Base-by-base conservation (phyloP, 208 protist genomes). In the Blechomonas ayalai region DNA sequence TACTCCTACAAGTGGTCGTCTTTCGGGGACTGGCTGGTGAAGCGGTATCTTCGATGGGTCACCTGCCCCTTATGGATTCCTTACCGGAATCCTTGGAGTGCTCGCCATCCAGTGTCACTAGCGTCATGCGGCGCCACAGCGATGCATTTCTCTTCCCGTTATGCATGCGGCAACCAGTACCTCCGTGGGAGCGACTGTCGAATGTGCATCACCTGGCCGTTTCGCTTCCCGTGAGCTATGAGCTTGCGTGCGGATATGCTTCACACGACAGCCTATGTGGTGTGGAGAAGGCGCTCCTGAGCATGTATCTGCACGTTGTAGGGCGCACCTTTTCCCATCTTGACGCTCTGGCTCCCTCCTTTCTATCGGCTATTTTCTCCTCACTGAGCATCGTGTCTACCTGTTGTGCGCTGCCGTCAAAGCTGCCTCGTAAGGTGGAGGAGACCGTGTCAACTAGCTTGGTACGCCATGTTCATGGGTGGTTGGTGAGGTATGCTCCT, bases 271-370 rank as follows among this genome's bases (percentile, higher is more conserved):
- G n/a, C n/a, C n/a, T n/a, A n/a, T n/a, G n/a, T n/a, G n/a, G n/a
- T n/a, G n/a, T 46, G 23, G 26, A 46, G 18, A 46, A 32, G 27
- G 38, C 51, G 33, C 42, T 67, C 43, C 22, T 59, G 29, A 41
- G 45, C 38, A 22, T 67, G 15, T 67, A 59, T 23, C 16, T 49
- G 8, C 59, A 56, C 16, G 41, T 57, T n/a, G 49, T 67, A 26
- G 29, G 37, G 18, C 49, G 36, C 19, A 38, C 44, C 26, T 33
- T 67, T 22, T 25, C n/a, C 7, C 19, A 42, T 18, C 3, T 58
- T 22, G 29, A 41, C 23, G 25, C 36, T 10, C 18, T 59, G 24
- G 29, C 50, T 25, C 20, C 28, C 15, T 47, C 41, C 34, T 34
- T 18, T 43, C 29, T 53, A 12, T 50, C 51, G 15, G 50, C 36